phyloP scores from a whole-genome alignment of 2,329 filamentous ascomycete genomes.

The Fusarium bactridioides region DNA sequence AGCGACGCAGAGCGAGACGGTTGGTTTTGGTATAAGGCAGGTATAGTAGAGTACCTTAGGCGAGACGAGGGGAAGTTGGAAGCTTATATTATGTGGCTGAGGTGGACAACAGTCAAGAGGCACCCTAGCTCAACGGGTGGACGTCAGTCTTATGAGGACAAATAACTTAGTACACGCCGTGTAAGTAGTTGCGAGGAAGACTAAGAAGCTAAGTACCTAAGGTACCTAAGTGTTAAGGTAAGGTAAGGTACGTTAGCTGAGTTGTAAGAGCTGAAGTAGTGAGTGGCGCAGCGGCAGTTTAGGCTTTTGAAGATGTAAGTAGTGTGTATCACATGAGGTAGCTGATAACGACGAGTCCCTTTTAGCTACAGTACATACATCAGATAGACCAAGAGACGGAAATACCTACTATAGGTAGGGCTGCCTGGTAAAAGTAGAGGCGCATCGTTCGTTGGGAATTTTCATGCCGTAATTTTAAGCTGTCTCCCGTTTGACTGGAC shows the following conservation, averaged over 20 bases:
- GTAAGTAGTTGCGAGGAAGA: neutral
- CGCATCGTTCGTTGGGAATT: constrained; percentile 3
- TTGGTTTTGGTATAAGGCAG: neutral
- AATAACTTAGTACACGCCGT: neutral
- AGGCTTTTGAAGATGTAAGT: neutral
- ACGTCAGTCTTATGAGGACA: constrained; percentile 20
- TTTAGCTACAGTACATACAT: neutral
- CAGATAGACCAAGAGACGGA: neutral
- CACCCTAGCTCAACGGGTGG: neutral
- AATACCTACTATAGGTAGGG: too few relatives aligned
- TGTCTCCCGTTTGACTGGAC: neutral
- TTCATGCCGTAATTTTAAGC: constrained; percentile 2
- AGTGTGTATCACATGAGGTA: neutral
- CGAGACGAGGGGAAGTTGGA: neutral
- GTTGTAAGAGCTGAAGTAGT: neutral
- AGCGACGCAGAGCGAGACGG: neutral
- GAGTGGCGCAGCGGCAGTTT: constrained; percentile 5
- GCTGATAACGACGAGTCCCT: neutral
- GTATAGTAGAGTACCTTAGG: neutral
- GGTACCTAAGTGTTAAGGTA: neutral
- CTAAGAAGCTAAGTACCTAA: neutral
- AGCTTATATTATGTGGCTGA: constrained; percentile 11
- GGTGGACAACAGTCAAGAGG: neutral
- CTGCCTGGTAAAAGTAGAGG: neutral
- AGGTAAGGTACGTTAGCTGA: neutral